These are phyloP conservation scores for Nemania serpens DNA, from an alignment of 2,329 filamentous ascomycete species.

Conservation along the genomic window DNA sequence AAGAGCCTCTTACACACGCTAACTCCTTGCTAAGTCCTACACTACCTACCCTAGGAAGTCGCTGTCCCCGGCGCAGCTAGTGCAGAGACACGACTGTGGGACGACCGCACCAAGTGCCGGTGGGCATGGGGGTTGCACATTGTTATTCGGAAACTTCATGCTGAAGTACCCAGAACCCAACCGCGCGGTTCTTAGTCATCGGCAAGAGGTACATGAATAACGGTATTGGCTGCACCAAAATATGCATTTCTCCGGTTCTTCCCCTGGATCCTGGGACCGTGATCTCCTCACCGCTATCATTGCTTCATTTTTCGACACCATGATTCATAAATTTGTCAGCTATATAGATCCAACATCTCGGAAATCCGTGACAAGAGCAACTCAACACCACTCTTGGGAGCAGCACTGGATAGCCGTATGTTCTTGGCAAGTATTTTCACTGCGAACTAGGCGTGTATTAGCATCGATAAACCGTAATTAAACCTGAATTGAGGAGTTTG, in stretches of 20 bases:
- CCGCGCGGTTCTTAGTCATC: conserved; percentile 23
- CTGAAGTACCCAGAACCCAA: background rate
- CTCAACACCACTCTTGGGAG: background rate
- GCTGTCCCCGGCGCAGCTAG: too few species aligned
- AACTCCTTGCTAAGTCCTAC: too few species aligned
- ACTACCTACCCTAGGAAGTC: too few species aligned
- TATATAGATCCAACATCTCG: background rate
- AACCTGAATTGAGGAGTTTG: background rate
- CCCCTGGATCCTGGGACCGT: background rate
- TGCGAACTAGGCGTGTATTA: background rate
- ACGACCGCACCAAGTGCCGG: too few species aligned
- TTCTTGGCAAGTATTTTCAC: background rate
- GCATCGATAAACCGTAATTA: too few species aligned
- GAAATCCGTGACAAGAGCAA: background rate
- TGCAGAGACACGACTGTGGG: too few species aligned
- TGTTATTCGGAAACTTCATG: too few species aligned
- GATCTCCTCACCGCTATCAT: background rate
- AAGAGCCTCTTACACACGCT: too few species aligned
- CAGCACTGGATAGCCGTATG: background rate
- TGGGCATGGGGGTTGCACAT: too few species aligned
- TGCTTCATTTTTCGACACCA: background rate
- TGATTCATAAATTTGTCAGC: background rate
- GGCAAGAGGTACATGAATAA: background rate
- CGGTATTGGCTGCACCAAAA: background rate
- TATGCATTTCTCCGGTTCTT: background rate